Evolutionary conservation across 2,329 filamentous ascomycete genomes (phyloP), one percentile per base, ranked within the genome.

Genomic region (Eurotiales sp.): DNA sequence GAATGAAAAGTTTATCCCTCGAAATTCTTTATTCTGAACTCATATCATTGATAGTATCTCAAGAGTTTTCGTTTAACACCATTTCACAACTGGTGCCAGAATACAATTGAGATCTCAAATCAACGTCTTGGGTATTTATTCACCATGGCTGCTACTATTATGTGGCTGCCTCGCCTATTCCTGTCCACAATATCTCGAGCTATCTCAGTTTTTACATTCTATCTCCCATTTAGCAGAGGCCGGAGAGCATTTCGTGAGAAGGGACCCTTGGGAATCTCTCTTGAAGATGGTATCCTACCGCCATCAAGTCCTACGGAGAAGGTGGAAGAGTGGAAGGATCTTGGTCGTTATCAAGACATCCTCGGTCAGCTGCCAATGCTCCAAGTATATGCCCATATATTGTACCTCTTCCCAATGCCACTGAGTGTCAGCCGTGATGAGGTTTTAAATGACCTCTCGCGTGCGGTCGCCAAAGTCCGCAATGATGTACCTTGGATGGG

Each of bases 401-500:
- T 47, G 17, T 46, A 52, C 14, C 51, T 48, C n/a, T 56, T 51
- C 19, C 41, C 48, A 17, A 17, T 51, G 15, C 41, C 48, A 8
- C 17, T 45, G 23, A 40, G 46, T 17, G 41, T 46, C 23, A 29
- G 17, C 0, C 30, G 19, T 12, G 41, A 51, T n/a, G 36, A 21
- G 12, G 50, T 52, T 29, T 15, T 53, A 3, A 12, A 23, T 25
- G 39, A 50, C 15, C 48, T 60, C 5, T 34, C 54, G 43, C 14
- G 12, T 17, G 58, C 57, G 21, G 50, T 53, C 30, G 39, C 11
- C 10, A 53, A 50, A 15, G 42, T 61, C 29, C 53, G 39, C 21
- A 15, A 43, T 3, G 45, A 44, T 52, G 25, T 58, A 8, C 62
- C 62, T 19, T 64, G 61, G 61, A 44, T 64, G 21, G 58, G 53